Evolutionary conservation across 768 basidiomycete genomes (phyloP), one percentile per base, ranked within the genome.

Genomic region (Favolaschia claudopus): DNA sequence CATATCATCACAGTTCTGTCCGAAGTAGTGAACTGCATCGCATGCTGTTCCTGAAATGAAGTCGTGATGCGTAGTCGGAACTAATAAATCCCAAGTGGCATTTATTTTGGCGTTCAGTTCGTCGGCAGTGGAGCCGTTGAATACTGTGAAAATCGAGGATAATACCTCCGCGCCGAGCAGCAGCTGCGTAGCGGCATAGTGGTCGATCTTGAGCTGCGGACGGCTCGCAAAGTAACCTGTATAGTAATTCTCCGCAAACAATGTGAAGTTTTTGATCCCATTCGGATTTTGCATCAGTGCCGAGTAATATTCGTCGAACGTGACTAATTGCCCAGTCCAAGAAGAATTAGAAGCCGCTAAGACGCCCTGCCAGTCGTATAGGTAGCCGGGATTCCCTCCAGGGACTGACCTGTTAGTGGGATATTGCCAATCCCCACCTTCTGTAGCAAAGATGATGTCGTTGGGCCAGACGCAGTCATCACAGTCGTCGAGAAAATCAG

Each of bases 211-310:
- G 36, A 50, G 49, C 49, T 50, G 49, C 17, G 49, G 49, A 50
- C 49, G 49, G 39, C 49, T 50, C 36, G 49, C 49, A 39, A 50
- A 50, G 22, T 50, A 50, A 28, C 49, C 49, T n/a, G 49, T 50
- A 9, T 20, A 50, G 37, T 50, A 50, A 31, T 50, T 50, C 49
- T 50, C 49, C 24, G 49, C 49, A 20, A 50, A 50, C 34, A 50
- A n/a, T 15, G 49, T 50, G 37, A 50, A 50, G 31, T 50, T 39
- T 29, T 19, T 13, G 20, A 50, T 38, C 36, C 17, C 49, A 27
- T 34, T 50, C 17, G 49, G 36, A 28, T 13, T 29, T 13, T 50
- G 28, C 49, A 50, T 50, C 49, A 50, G 49, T 38, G 49, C 31
- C 17, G 37, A 34, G 49, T 50, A 50, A 28, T 50, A 50, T 38